Conservation (phyloP, 352 stramenopile genomes). For the Phytophthora agathidicida region DNA sequence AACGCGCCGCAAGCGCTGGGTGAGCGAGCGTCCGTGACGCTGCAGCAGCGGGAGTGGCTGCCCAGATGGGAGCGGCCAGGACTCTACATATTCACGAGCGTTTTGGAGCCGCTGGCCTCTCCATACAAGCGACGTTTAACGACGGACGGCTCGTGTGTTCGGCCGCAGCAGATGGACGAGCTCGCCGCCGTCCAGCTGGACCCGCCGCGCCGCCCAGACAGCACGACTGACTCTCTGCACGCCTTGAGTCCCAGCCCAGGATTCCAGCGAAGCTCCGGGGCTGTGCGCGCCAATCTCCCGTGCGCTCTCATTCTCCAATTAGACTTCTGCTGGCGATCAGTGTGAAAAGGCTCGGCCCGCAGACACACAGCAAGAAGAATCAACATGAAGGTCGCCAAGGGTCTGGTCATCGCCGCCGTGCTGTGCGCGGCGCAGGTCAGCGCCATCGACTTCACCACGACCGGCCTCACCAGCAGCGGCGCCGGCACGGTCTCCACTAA, state of each 20-base stretch:
- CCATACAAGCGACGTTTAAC: constrained; percentile 8
- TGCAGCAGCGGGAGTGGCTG: too few relatives aligned
- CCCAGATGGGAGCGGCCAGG: background rate
- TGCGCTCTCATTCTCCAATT: constrained; percentile 40
- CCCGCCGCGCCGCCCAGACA: constrained; percentile 13
- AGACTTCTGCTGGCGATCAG: constrained; percentile 27
- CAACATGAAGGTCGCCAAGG: constrained; percentile 46
- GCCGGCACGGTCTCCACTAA: constrained; percentile 29
- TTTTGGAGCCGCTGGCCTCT: constrained; percentile 6
- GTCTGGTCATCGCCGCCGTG: constrained; percentile 60
- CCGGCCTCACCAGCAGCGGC: constrained; percentile 18
- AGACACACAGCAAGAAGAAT: constrained; percentile 1
- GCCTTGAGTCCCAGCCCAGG: constrained; percentile 23
- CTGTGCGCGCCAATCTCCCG: constrained; percentile 4
- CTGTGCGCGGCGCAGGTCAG: constrained; percentile 57
- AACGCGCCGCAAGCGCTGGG: constrained; percentile 2
- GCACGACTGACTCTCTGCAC: constrained; percentile 31
- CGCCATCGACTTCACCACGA: constrained; percentile 53
- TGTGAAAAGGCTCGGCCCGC: background rate
- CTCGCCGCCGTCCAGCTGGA: constrained; percentile 13
- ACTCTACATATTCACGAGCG: constrained; percentile 12
- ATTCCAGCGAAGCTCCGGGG: constrained; percentile 1
- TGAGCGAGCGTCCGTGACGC: too few relatives aligned
- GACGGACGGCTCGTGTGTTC: constrained; percentile 26
- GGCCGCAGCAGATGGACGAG: constrained; percentile 11